Evolutionary conservation across 371 early-diverging fungal species (phyloP), one percentile per base, ranked within the genome.

Genomic region (Rhizopus sp.): DNA sequence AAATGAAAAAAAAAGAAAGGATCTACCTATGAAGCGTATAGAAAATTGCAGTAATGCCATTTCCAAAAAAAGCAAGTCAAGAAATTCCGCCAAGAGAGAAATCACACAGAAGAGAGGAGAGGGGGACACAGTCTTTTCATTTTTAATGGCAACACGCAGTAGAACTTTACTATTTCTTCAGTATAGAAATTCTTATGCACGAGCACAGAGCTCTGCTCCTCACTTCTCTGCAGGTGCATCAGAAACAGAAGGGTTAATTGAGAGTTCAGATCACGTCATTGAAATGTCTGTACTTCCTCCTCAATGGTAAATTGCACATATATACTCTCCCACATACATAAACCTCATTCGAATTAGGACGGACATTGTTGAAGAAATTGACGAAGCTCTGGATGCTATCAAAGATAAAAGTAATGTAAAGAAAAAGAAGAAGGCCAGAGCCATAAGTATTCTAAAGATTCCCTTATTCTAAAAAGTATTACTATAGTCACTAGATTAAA

Each of bases 81-180:
- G 23, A 23, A 23, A 23, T 23, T 23, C 23, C 23, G 23, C 23
- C 23, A 23, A 23, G 23, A 23, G 23, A 23, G 23, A 23, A 23
- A 23, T 23, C 23, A 23, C 23, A 23, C 23, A 23, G 23, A 23
- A 2, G 2, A 2, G 2, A 23, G 2, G 23, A 1, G 23, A 23
- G 23, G 23, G 23, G 23, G 23, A 23, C n/a, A 23, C 23, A 23
- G 23, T 23, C 23, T 23, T 23, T 23, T 23, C 23, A 23, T 2
- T 23, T 23, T 23, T 2, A 23, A 91, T 91, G 91, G 92, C 95
- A 3, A 91, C 96, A 12, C 84, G 97, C 55, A 90, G 88, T 64
- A 87, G 94, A 63, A 96, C 96, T 17, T 78, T 94, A 50, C 79
- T 97, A 39, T 97, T 94, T 76, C 75, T 94, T 40, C 94, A 97